These are phyloP conservation scores for Axilococcus clingmanii DNA, from an alignment of 139 green algal genomes.

Conservation along the genomic window DNA sequence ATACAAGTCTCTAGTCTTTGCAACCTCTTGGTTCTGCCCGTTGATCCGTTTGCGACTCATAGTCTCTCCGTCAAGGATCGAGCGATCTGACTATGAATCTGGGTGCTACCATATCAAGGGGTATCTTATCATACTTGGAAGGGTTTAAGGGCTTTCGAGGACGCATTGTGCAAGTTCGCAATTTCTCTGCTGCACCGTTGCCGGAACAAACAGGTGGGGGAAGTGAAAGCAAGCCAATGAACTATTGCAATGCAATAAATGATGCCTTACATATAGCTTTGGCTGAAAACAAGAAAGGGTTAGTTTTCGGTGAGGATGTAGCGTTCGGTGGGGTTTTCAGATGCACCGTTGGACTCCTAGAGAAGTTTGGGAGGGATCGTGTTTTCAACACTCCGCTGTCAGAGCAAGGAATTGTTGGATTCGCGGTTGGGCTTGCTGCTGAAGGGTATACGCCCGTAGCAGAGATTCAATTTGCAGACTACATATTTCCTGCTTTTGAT, in stretches of 20 bases:
- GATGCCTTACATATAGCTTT: constrained; percentile 23
- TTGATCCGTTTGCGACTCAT: too few relatives aligned
- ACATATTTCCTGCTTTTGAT: constrained; percentile 92
- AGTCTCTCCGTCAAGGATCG: too few relatives aligned
- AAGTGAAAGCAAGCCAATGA: constrained; percentile 31
- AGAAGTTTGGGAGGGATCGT: constrained; percentile 59
- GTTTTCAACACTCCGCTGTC: constrained; percentile 92
- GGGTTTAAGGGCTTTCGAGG: too few relatives aligned
- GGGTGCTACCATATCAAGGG: too few relatives aligned
- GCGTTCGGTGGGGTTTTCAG: constrained; percentile 89
- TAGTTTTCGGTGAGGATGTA: constrained; percentile 87
- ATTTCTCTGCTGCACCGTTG: neutral
- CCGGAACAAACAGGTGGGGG: neutral
- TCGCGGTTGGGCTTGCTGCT: constrained; percentile 73
- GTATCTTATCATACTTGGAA: too few relatives aligned
- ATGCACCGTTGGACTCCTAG: constrained; percentile 69
- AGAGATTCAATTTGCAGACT: constrained; percentile 90
- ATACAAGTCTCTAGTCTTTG: too few relatives aligned
- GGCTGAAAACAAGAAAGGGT: constrained; percentile 28
- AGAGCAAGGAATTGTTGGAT: constrained; percentile 88
- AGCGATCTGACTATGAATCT: too few relatives aligned
- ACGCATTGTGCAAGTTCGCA: neutral
- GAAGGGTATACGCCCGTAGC: constrained; percentile 66
- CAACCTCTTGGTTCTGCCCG: too few relatives aligned
- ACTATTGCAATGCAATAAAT: constrained; percentile 82